Evolutionary conservation across 805 yeast genomes (phyloP), one percentile per base, ranked within the genome.

Genomic region (Schwanniomyces vanrijiae): DNA sequence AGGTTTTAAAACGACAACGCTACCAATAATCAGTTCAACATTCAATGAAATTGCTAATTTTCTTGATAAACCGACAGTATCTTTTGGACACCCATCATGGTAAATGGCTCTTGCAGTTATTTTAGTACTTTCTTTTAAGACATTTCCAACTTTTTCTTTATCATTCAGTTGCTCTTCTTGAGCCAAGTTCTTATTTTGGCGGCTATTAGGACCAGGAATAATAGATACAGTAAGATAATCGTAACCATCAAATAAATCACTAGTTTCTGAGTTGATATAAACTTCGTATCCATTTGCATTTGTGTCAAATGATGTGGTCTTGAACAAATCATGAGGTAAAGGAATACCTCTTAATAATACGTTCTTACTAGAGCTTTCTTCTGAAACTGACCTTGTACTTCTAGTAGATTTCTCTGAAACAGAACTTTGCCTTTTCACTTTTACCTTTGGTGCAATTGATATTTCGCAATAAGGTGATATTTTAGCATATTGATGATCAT

Each of bases 381-480:
- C 68, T 16, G 55, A 40, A 14, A 49, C 43, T 19, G 53, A 37
- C 39, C 54, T 58, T 14, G 62, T 40, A 51, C 68, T 47, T 22
- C 54, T 60, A 1, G 55, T 47, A 1, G 57, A 43, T 40, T 64
- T 60, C 19, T 64, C 57, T 1, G 65, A 58, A 1, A 69, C 56
- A n/a, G 64, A 29, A 5, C 40, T 50, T 20, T 58, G 47, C 37
- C 62, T 62, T 46, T 62, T 64, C 28, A 54, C 64, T 46, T 65
- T 50, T 7, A 57, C 56, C 43, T 66, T 71, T 3, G 98, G 97
- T 5, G 95, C 89, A 24, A 92, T 83, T 46, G 86, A 78, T 11
- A 88, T 77, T 53, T 88, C 89, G 18, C 90, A 79, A 48, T 78
- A 78, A 0, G 86, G 82, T 2, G 83, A 73, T 3, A 88, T 62